Evolutionary conservation across 441 rosid species (phyloP).

Genomic region (Adansonia grandidieri): DNA sequence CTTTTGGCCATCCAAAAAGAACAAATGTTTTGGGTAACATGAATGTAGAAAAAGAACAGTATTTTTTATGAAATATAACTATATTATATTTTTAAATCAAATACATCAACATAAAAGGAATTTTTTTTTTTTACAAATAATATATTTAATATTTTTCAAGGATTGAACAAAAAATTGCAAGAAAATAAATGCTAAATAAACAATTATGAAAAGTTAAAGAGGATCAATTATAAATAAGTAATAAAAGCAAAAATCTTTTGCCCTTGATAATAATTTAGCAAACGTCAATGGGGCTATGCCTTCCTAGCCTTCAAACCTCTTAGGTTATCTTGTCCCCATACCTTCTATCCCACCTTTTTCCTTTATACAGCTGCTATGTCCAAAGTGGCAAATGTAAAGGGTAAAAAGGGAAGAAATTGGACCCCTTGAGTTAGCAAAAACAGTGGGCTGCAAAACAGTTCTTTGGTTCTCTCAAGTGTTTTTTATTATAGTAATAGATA

Average conservation of each 20-base stretch:
- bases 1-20: neutral
- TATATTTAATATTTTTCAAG: neutral
- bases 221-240: neutral
- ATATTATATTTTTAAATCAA: neutral
- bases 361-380: neutral
- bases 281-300: neutral
- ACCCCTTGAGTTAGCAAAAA: neutral
- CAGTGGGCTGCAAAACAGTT: neutral
- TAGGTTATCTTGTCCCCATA: neutral
- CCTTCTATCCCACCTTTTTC: neutral
- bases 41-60: neutral
- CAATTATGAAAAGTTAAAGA: neutral
- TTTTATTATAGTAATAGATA: neutral
- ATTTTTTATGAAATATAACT: neutral
- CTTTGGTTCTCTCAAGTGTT: neutral
- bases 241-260: neutral
- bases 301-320: neutral
- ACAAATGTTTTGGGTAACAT: neutral
- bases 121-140: neutral
- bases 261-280: neutral
- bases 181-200: neutral
- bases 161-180: neutral
- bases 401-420: neutral
- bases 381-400: neutral
- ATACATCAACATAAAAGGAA: neutral